Evolutionary conservation across 2,329 filamentous ascomycete genomes (phyloP).

Genomic region (Didymella arachidicola): DNA sequence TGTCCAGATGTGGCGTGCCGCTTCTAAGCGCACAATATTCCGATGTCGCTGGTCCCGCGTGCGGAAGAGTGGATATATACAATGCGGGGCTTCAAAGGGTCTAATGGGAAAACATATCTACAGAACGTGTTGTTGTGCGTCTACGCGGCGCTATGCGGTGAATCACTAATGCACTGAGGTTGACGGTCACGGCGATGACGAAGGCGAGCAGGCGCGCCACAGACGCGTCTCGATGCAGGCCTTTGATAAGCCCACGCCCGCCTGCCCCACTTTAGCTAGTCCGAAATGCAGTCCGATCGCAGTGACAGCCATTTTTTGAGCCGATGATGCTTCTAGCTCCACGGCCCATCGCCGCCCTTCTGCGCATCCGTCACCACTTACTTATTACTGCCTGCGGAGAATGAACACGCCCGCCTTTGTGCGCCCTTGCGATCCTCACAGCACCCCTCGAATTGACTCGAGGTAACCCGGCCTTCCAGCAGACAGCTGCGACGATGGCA

Average conservation of each 20-base stretch:
- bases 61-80: constrained; percentile 21
- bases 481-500: constrained; percentile 35
- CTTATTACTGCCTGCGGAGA: constrained; percentile 32
- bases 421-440: constrained; percentile 31
- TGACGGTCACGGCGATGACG: constrained; percentile 21
- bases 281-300: background rate
- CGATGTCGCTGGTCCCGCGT: constrained; percentile 37
- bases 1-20: constrained; percentile 31
- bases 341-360: constrained; percentile 24
- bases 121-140: constrained; percentile 19
- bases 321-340: constrained; percentile 14
- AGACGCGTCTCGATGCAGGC: constrained; percentile 19
- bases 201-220: constrained; percentile 15
- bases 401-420: constrained; percentile 40
- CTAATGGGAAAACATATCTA: constrained; percentile 36
- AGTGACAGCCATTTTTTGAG: constrained; percentile 29
- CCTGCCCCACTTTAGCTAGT: constrained; percentile 8
- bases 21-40: constrained; percentile 34
- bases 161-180: constrained; percentile 7
- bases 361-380: constrained; percentile 16
- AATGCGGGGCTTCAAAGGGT: constrained; percentile 17
- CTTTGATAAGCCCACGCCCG: constrained; percentile 36
- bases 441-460: constrained; percentile 38
- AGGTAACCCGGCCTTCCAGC: constrained; percentile 37
- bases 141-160: constrained; percentile 7